phyloP scores from a whole-genome alignment of 116 monocot species.

The Iris pallida region DNA sequence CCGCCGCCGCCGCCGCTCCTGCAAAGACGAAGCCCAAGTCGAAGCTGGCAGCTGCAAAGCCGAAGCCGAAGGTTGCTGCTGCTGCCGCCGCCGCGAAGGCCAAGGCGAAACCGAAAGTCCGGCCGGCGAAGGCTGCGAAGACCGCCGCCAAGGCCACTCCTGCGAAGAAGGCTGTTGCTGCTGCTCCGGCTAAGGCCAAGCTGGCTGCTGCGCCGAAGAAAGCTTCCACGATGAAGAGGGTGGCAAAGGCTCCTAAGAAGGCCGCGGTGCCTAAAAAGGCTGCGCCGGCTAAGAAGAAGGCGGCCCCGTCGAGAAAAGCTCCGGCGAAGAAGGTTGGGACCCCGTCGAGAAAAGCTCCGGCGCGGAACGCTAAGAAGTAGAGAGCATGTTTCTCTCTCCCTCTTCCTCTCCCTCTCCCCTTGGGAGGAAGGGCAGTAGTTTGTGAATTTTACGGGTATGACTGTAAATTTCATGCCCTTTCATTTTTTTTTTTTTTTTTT shows the following conservation, averaged over 20 bases:
- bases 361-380: conserved; percentile 39
- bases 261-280: conserved; percentile 15
- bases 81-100: conserved; percentile 22
- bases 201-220: conserved; percentile 2
- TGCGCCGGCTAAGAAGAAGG: conserved; percentile 15
- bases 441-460: no score
- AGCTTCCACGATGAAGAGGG: conserved; percentile 5
- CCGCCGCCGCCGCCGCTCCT: neutral
- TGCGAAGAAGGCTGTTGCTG: conserved; percentile 5
- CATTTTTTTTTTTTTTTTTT: no score
- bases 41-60: neutral
- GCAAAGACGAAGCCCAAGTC: conserved; percentile 12
- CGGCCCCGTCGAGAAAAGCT: conserved; percentile 6
- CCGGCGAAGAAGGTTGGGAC: conserved; percentile 14
- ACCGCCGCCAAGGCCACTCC: conserved; percentile 2
- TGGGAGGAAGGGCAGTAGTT: no score
- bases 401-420: no score
- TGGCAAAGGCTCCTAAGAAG: neutral
- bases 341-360: conserved; percentile 24
- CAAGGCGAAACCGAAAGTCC: conserved; percentile 2
- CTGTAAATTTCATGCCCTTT: no score
- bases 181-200: conserved; percentile 18
- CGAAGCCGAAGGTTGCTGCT: conserved; percentile 14
- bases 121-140: conserved; percentile 3
- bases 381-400: no score